These are phyloP conservation scores for Fusarium neocosmosporiellum DNA, from an alignment of 2,329 filamentous ascomycete species.

Conservation along the genomic window DNA sequence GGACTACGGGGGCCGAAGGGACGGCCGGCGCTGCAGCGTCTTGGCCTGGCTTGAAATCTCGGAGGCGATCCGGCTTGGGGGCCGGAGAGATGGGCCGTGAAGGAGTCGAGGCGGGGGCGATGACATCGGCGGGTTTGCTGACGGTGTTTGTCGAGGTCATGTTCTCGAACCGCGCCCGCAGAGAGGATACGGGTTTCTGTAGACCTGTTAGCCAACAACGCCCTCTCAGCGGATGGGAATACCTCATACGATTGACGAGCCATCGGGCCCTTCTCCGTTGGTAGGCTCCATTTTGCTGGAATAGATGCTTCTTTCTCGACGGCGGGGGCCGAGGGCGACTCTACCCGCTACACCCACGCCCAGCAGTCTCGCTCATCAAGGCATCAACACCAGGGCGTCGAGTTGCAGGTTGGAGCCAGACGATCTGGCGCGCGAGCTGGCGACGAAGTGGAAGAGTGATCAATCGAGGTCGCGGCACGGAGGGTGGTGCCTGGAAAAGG, in stretches of 20 bases:
- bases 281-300: conserved; percentile 46
- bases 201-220: conserved; percentile 39
- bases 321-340: conserved; percentile 45
- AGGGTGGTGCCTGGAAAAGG: background rate
- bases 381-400: conserved; percentile 39
- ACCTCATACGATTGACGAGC: conserved; percentile 76
- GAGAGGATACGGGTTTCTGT: conserved; percentile 83
- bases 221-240: conserved; percentile 41
- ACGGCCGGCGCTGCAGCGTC: conserved; percentile 45
- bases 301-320: conserved; percentile 42
- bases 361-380: conserved; percentile 44
- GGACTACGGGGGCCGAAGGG: conserved; percentile 46
- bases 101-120: conserved; percentile 39
- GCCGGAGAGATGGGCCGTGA: conserved; percentile 52
- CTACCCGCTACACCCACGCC: conserved; percentile 52
- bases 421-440: conserved; percentile 7
- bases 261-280: conserved; percentile 72
- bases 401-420: conserved; percentile 17
- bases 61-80: conserved; percentile 57
- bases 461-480: conserved; percentile 1
- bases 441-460: background rate
- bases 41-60: conserved; percentile 54
- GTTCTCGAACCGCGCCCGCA: conserved; percentile 85
- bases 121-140: conserved; percentile 35
- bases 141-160: conserved; percentile 54